These are phyloP conservation scores for Hanseniaspora osmophila DNA, from an alignment of 805 yeast species.

Conservation along the genomic window DNA sequence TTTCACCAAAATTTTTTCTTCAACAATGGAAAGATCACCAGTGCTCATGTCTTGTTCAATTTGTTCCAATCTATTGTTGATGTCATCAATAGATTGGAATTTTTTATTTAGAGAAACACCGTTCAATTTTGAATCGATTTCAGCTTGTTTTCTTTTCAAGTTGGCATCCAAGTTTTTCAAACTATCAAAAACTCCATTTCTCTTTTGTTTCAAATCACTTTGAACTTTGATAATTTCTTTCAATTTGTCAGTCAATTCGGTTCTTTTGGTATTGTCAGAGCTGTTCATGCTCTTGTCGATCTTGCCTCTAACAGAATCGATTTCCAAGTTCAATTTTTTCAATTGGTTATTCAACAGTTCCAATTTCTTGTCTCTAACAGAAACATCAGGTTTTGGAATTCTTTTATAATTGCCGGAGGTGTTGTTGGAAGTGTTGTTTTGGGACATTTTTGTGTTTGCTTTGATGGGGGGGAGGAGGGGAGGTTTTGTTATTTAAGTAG, in stretches of 20 bases:
- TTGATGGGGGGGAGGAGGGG: neutral
- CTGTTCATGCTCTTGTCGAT: slow-evolving; percentile 31
- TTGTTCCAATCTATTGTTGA: slow-evolving; percentile 46
- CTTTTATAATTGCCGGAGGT: slow-evolving; percentile 19
- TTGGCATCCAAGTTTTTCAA: slow-evolving; percentile 55
- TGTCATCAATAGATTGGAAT: slow-evolving; percentile 54
- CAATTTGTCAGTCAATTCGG: slow-evolving; percentile 41
- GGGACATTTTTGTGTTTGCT: slow-evolving; percentile 2
- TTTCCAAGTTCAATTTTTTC: slow-evolving; percentile 43
- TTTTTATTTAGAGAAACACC: slow-evolving; percentile 35
- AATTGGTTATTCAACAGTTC: slow-evolving; percentile 44
- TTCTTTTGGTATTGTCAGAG: slow-evolving; percentile 34
- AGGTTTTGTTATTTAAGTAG: too few relatives aligned
- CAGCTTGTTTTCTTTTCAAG: slow-evolving; percentile 61
- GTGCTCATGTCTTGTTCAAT: slow-evolving; percentile 65
- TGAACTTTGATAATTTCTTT: slow-evolving; percentile 32
- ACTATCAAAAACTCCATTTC: slow-evolving; percentile 41
- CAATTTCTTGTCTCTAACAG: slow-evolving; percentile 45
- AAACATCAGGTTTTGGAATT: slow-evolving; percentile 49
- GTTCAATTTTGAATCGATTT: slow-evolving; percentile 40
- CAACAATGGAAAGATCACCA: slow-evolving; percentile 75
- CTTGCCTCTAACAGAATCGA: slow-evolving; percentile 38
- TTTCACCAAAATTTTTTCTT: slow-evolving; percentile 73
- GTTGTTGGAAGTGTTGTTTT: slow-evolving; percentile 5
- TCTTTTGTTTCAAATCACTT: slow-evolving; percentile 32